Conservation (phyloP, 2,329 filamentous ascomycete genomes). For the Sarocladium brachiariae region DNA sequence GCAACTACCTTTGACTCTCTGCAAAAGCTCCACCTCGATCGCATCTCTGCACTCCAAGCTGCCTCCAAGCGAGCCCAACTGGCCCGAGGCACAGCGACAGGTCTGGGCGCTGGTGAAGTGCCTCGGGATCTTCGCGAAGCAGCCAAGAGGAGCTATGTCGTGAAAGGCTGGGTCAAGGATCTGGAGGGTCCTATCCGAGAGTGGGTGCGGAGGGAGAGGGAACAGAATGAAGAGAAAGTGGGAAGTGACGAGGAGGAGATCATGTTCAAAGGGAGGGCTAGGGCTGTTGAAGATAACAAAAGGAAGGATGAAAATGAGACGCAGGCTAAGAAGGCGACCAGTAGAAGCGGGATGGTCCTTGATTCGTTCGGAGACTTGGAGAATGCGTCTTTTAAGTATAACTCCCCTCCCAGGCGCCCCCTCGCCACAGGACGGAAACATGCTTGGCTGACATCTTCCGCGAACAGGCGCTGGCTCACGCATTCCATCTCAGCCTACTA, state of each 20-base stretch:
- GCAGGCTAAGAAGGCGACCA: slow-evolving; percentile 54
- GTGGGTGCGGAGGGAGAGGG: slow-evolving; percentile 50
- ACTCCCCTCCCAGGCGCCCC: slow-evolving; percentile 21
- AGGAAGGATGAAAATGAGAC: slow-evolving; percentile 62
- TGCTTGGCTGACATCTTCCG: neutral
- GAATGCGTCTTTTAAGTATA: slow-evolving; percentile 74
- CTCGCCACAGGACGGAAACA: neutral
- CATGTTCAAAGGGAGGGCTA: neutral
- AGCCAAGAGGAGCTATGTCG: slow-evolving; percentile 72
- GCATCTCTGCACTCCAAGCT: slow-evolving; percentile 31
- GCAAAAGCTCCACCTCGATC: slow-evolving; percentile 36
- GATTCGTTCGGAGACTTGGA: slow-evolving; percentile 71
- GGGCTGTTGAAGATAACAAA: slow-evolving; percentile 28
- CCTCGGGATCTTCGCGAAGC: slow-evolving; percentile 74
- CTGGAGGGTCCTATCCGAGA: slow-evolving; percentile 62
- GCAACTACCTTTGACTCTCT: neutral
- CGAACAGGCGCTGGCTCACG: slow-evolving; percentile 76
- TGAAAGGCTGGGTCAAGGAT: slow-evolving; percentile 72
- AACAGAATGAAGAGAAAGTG: slow-evolving; percentile 14
- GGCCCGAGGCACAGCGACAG: slow-evolving; percentile 32
- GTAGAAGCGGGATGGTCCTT: slow-evolving; percentile 60
- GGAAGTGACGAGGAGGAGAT: slow-evolving; percentile 27
- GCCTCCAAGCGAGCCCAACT: slow-evolving; percentile 41
- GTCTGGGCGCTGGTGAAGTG: slow-evolving; percentile 49
- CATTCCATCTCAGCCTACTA: slow-evolving; percentile 92